phyloP scores from a whole-genome alignment of 1,284 basidiomycete species.

The Ustilago nuda region DNA sequence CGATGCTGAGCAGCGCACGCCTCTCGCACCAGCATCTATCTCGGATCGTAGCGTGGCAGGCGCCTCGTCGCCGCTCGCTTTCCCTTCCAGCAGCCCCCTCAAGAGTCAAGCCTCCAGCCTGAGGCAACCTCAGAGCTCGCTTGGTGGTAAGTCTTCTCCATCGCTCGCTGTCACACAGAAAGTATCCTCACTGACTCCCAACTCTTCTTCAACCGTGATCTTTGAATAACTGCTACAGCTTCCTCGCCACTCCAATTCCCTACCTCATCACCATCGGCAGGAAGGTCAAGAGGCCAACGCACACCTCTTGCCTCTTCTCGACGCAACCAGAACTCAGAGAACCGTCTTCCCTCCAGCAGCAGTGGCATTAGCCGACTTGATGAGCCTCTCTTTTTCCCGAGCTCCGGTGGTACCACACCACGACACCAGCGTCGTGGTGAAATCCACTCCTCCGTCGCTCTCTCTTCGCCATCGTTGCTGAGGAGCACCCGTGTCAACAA shows the following conservation, averaged over 20 bases:
- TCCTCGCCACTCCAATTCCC: slow-evolving; percentile 65
- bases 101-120: slow-evolving; percentile 45
- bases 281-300: slow-evolving; percentile 48
- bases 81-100: slow-evolving; percentile 64
- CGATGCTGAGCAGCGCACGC: slow-evolving; percentile 46
- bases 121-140: slow-evolving; percentile 33
- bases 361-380: slow-evolving; percentile 45
- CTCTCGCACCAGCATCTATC: slow-evolving; percentile 42
- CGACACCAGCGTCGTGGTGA: slow-evolving; percentile 63
- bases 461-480: slow-evolving; percentile 55
- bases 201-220: not conserved
- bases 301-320: slow-evolving; percentile 37
- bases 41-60: slow-evolving; percentile 36
- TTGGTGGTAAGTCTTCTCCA: slow-evolving; percentile 33
- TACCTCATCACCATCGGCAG: slow-evolving; percentile 60
- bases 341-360: slow-evolving; percentile 51
- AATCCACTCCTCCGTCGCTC: slow-evolving; percentile 60
- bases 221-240: slow-evolving; percentile 13
- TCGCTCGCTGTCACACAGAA: not conserved
- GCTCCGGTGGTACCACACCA: slow-evolving; percentile 61
- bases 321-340: slow-evolving; percentile 40
- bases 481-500: slow-evolving; percentile 32
- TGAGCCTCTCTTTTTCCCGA: slow-evolving; percentile 67
- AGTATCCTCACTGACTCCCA: not conserved
- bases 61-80: slow-evolving; percentile 58